Base-by-base conservation (phyloP, 2,329 filamentous ascomycete species). In the Colletotrichum trifolii region DNA sequence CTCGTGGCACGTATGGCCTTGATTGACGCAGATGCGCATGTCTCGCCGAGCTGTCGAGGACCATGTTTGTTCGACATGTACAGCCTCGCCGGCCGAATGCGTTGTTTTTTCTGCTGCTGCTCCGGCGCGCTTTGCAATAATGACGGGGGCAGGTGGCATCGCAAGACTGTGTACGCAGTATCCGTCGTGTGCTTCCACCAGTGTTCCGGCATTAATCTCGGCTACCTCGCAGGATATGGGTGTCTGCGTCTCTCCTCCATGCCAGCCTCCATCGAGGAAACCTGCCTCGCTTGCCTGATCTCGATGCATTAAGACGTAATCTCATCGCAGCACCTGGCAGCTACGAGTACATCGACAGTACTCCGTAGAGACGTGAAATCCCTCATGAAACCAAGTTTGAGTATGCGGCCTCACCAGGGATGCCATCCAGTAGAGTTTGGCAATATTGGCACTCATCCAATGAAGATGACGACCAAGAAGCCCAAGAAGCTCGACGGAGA, bases 221-320 rank as follows among this genome's bases (percentile, higher is more conserved):
- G 63, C 52, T 57, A 52, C 52, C 59, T 63, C 43, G 63, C 58
- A 53, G 40, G 52, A 25, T 25, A 25, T 25, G 25, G 39, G 33
- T 45, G 38, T 50, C 10, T 54, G 54, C 25, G 39, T 54, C 45
- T 39, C 38, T 47, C 33, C 40, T 11, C 39, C 43, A 38, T 13
- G 39, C 17, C 25, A 7, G 8, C 13, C 33, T 46, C 55, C 34
- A 17, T 33, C 43, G 12, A 47, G n/a, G 42, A 49, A 49, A 49
- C 43, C 46, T 36, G 10, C 45, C 9, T 9, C n/a, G 8, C 45
- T 53, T 57, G 63, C 47, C 42, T 25, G 58, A 57, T 52, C 36
- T 36, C 52, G 62, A 56, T 57, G 63, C 63, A 66, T 63, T 63
- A 66, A 66, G 58, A 66, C 63, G 63, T 66, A 66, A 66, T 66